These are phyloP conservation scores for Diplodia intermedia DNA, from an alignment of 2,329 filamentous ascomycete genomes.

Conservation along the genomic window DNA sequence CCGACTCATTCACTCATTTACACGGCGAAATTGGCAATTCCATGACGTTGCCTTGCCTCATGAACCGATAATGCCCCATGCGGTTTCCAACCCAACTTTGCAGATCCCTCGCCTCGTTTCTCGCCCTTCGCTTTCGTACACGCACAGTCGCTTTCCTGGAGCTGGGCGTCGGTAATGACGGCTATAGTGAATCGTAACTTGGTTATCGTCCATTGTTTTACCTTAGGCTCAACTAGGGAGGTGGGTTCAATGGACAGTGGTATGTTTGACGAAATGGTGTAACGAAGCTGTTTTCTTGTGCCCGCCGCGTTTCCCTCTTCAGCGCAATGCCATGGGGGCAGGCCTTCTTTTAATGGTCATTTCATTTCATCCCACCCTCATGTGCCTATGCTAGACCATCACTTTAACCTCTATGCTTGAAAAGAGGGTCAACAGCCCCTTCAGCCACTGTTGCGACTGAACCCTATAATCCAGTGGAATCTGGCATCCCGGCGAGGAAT, in stretches of 20 bases:
- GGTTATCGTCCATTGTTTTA: too few relatives aligned
- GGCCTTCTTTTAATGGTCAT: neutral
- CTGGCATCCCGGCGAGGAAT: too few relatives aligned
- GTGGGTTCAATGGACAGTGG: too few relatives aligned
- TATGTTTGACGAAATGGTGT: too few relatives aligned
- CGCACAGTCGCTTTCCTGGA: neutral
- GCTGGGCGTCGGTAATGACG: neutral
- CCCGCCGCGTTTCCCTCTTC: neutral
- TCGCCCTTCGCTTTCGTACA: neutral
- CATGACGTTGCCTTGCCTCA: neutral
- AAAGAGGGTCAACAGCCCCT: neutral
- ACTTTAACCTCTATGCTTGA: neutral
- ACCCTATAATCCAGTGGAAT: neutral
- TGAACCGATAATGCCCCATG: neutral
- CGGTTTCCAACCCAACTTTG: neutral
- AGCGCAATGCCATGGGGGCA: neutral
- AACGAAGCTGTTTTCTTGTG: too few relatives aligned
- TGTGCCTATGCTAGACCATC: neutral
- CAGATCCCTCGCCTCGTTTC: neutral
- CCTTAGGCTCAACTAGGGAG: too few relatives aligned
- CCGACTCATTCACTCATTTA: neutral
- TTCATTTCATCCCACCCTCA: neutral
- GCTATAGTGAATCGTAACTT: neutral
- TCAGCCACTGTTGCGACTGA: neutral
- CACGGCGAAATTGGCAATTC: neutral